A percentile compares a stretch with the other conserved stretches of the same genome.
These are phyloP conservation scores for Aspergillus bridgeri DNA, from an alignment of 495 filamentous ascomycete genomes.

Conservation along the genomic window DNA sequence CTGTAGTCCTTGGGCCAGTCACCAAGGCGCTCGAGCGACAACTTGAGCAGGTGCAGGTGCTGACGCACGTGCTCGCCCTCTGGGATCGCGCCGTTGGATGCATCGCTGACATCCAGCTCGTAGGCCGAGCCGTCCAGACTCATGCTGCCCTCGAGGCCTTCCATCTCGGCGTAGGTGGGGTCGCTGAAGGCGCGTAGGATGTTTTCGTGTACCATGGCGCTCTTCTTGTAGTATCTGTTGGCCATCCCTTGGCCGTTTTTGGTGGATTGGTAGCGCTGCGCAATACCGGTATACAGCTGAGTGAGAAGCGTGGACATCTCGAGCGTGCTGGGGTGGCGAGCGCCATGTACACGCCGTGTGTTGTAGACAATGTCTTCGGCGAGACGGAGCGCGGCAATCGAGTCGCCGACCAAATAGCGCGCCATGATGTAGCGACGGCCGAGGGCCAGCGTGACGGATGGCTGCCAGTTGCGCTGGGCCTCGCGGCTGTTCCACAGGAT, in stretches of 20 bases:
- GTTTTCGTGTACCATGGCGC: conserved; percentile 36
- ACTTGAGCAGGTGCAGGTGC: conserved; percentile 38
- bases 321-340: conserved; percentile 32
- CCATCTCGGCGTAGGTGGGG: conserved; percentile 27
- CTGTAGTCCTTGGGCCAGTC: conserved; percentile 38
- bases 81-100: background rate
- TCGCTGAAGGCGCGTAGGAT: conserved; percentile 34
- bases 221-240: conserved; percentile 40
- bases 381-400: conserved; percentile 31
- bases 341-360: conserved; percentile 40
- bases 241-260: conserved; percentile 34
- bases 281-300: conserved; percentile 36
- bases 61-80: conserved; percentile 30
- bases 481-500: conserved; percentile 37
- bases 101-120: conserved; percentile 3
- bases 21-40: conserved; percentile 36
- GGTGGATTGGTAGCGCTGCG: conserved; percentile 26
- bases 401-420: conserved; percentile 32
- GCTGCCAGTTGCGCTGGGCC: conserved; percentile 23
- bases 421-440: conserved; percentile 37
- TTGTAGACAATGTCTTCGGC: conserved; percentile 47
- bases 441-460: conserved; percentile 30
- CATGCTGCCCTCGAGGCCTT: conserved; percentile 17
- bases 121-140: conserved; percentile 15
- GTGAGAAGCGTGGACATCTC: conserved; percentile 37